A percentile compares a stretch with the other conserved stretches of the same genome.
Conservation (phyloP, 225 moss, liverwort and hornwort genomes). For the Anthoceros angustus region DNA sequence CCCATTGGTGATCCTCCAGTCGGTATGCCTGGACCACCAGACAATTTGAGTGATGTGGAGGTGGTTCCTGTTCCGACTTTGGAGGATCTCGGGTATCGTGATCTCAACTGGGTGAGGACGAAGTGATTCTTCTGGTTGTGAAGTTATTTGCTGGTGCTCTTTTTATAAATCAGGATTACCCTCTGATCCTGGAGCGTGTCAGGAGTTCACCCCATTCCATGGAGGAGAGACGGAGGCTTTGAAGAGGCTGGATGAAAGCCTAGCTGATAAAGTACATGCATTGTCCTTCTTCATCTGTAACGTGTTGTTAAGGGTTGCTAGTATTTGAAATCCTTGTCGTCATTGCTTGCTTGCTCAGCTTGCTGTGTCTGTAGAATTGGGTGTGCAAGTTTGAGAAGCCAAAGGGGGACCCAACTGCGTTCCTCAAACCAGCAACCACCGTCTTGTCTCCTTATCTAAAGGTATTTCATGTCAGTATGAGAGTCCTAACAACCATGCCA, state of each 20-base stretch:
- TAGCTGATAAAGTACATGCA: conserved; percentile 46
- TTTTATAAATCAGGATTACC: not conserved
- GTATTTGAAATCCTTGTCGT: not conserved
- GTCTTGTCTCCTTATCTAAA: conserved; percentile 84
- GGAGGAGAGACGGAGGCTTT: conserved; percentile 92
- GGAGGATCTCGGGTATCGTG: conserved; percentile 60
- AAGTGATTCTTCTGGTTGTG: not conserved
- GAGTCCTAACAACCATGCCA: not conserved
- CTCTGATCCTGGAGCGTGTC: not conserved
- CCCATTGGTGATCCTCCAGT: conserved; percentile 41
- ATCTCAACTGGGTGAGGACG: conserved; percentile 47
- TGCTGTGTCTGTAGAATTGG: conserved; percentile 52
- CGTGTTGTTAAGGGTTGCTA: not conserved
- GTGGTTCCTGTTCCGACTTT: conserved; percentile 61
- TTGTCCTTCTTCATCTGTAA: not conserved
- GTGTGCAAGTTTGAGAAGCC: conserved; percentile 95
- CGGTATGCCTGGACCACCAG: conserved; percentile 35
- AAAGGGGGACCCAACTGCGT: conserved; percentile 84
- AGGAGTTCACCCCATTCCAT: conserved; percentile 75
- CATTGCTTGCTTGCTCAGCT: not conserved
- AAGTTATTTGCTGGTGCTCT: not conserved
- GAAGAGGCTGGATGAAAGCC: conserved; percentile 48
- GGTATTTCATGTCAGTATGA: conserved; percentile 14
- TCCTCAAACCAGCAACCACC: conserved; percentile 84
- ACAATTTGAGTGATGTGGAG: conserved; percentile 39